phyloP scores from a whole-genome alignment of 1,284 basidiomycete genomes.

The Ceratobasidium sp. region DNA sequence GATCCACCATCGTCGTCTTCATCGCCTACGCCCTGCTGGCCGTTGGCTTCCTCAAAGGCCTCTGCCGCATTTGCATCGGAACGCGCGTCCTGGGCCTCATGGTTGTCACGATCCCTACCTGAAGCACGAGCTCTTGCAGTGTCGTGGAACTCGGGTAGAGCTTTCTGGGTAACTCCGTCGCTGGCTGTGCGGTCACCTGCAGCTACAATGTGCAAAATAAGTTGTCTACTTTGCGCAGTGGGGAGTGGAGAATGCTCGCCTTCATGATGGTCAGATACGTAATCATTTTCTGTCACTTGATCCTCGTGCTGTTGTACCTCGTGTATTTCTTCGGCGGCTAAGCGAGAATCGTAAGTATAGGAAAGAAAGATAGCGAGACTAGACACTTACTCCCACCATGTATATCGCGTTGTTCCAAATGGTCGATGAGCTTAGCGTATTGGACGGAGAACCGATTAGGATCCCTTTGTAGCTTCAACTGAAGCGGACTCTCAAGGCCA shows the following conservation, averaged over 20 bases:
- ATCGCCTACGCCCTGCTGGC: background rate
- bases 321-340: background rate
- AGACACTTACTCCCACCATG: constrained; percentile 6
- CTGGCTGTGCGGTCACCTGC: background rate
- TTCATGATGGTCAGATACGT: background rate
- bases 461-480: background rate
- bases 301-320: background rate
- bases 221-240: background rate
- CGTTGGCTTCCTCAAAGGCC: background rate
- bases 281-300: background rate
- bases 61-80: background rate
- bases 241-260: background rate
- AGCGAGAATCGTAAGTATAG: too few relatives aligned
- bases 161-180: background rate
- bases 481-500: constrained; percentile 16
- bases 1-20: background rate
- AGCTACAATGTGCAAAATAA: background rate
- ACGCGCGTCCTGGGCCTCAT: constrained; percentile 1
- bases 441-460: constrained; percentile 14
- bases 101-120: background rate
- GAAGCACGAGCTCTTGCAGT: background rate
- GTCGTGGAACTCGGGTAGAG: background rate
- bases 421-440: constrained; percentile 18
- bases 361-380: background rate
- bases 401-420: constrained; percentile 21